A percentile compares a stretch with the other conserved stretches of the same genome.
Evolutionary conservation across 305 asterid species (phyloP).

Genomic region (Solanum hybrid): DNA sequence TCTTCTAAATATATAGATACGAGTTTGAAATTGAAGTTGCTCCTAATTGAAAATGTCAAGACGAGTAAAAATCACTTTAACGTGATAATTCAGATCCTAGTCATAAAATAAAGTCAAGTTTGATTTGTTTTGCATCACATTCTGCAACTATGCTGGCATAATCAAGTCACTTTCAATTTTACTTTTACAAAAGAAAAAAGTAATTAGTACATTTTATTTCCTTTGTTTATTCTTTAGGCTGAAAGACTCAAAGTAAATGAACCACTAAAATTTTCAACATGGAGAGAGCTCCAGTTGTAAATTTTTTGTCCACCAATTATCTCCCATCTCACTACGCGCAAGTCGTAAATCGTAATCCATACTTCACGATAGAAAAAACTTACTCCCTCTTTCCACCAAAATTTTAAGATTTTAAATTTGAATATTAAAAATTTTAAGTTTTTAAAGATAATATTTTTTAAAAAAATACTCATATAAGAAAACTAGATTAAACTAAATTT

Average conservation of each 20-base stretch:
- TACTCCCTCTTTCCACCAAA: not conserved
- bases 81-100: not conserved
- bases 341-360: not conserved
- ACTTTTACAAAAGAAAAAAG: not conserved
- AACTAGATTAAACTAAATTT: not conserved
- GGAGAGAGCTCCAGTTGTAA: not conserved
- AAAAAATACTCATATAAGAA: not conserved
- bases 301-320: not conserved
- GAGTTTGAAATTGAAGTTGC: not conserved
- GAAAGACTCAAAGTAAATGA: not conserved
- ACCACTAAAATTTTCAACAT: not conserved
- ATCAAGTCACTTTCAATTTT: not conserved
- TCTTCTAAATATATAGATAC: too few species aligned
- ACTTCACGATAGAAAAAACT: not conserved
- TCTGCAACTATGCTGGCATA: not conserved
- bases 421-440: too few species aligned
- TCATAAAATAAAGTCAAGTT: not conserved
- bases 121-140: not conserved
- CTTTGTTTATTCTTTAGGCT: not conserved
- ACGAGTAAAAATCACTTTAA: not conserved
- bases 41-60: not conserved
- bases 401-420: not conserved
- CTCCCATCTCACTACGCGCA: not conserved
- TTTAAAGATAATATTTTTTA: rapidly evolving
- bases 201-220: not conserved